Conservation (phyloP, 2,329 filamentous ascomycete genomes). For the Ceratocystis cubensis region DNA sequence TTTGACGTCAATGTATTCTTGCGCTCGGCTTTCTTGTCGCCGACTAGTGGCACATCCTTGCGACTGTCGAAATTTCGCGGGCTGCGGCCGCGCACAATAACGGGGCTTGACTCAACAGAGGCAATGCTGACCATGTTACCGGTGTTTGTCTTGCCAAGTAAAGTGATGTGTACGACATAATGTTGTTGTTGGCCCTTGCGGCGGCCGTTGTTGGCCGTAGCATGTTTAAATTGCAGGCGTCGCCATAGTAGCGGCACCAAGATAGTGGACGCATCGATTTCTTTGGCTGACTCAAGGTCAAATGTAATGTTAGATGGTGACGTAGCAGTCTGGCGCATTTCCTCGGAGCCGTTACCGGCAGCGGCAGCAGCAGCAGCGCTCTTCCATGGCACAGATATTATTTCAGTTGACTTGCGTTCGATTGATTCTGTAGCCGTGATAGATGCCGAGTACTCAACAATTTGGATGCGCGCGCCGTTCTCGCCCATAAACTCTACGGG, state of each 20-base stretch:
- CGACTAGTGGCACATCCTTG: slow-evolving; percentile 67
- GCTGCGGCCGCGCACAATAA: slow-evolving; percentile 86
- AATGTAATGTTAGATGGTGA: slow-evolving; percentile 44
- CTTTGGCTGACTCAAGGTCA: slow-evolving; percentile 47
- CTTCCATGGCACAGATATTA: slow-evolving; percentile 96
- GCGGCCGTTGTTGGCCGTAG: slow-evolving; percentile 89
- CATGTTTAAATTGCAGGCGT: slow-evolving; percentile 85
- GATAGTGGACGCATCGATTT: slow-evolving; percentile 64
- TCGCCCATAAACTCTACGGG: slow-evolving; percentile 15
- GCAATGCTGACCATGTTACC: slow-evolving; percentile 62
- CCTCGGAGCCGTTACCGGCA: slow-evolving; percentile 32
- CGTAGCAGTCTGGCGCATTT: slow-evolving; percentile 35
- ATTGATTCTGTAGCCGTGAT: slow-evolving; percentile 85
- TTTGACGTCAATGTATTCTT: slow-evolving; percentile 28
- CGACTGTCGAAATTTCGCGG: slow-evolving; percentile 87
- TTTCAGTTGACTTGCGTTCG: slow-evolving; percentile 81
- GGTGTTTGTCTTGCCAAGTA: slow-evolving; percentile 59
- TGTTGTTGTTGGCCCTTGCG: slow-evolving; percentile 92
- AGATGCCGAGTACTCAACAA: slow-evolving; percentile 65
- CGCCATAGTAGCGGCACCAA: slow-evolving; percentile 87
- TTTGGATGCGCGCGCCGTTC: slow-evolving; percentile 44
- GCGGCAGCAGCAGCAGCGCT: slow-evolving; percentile 45
- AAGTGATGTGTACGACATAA: slow-evolving; percentile 75
- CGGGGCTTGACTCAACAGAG: slow-evolving; percentile 80
- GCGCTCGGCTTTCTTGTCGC: slow-evolving; percentile 37